Conservation (phyloP, 2,329 filamentous ascomycete species). For the Talaromyces pinophilus region DNA sequence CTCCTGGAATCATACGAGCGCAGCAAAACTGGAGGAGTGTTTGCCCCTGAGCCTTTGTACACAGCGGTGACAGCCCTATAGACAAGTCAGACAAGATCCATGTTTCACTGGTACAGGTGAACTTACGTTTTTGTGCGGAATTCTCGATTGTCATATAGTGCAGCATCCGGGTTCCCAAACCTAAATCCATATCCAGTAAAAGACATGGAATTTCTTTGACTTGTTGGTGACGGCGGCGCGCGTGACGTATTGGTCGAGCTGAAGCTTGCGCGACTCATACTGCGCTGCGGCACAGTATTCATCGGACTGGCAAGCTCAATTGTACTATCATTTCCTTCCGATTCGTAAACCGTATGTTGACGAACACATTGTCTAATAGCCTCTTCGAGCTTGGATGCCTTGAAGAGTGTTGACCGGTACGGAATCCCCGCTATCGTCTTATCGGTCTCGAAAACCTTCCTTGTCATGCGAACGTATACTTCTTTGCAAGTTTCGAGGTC, state of each 20-base stretch:
- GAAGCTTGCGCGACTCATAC: slow-evolving; percentile 76
- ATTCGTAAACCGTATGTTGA: slow-evolving; percentile 76
- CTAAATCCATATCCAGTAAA: slow-evolving; percentile 44
- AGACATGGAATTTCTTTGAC: slow-evolving; percentile 53
- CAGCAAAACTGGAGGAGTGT: slow-evolving; percentile 69
- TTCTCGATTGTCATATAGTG: slow-evolving; percentile 84
- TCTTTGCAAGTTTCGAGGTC: slow-evolving; percentile 97
- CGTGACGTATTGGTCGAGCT: slow-evolving; percentile 73
- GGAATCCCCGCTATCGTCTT: slow-evolving; percentile 97
- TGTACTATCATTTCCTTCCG: slow-evolving; percentile 76
- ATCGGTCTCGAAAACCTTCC: slow-evolving; percentile 94
- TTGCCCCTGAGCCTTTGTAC: slow-evolving; percentile 76
- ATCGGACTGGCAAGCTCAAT: slow-evolving; percentile 53
- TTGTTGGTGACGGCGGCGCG: slow-evolving; percentile 59
- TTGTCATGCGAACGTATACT: slow-evolving; percentile 91
- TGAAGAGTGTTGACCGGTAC: slow-evolving; percentile 91
- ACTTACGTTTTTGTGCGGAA: slow-evolving; percentile 82
- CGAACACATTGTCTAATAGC: slow-evolving; percentile 86
- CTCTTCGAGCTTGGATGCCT: slow-evolving; percentile 91
- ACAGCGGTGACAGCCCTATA: slow-evolving; percentile 71
- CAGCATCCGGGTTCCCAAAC: slow-evolving; percentile 79
- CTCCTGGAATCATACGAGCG: slow-evolving; percentile 94
- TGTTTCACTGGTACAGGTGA: too few species aligned
- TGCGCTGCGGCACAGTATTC: slow-evolving; percentile 56
- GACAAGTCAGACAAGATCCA: too few species aligned